These are phyloP conservation scores for Volutella citrinella DNA, from an alignment of 2,329 filamentous ascomycete genomes.

Conservation along the genomic window DNA sequence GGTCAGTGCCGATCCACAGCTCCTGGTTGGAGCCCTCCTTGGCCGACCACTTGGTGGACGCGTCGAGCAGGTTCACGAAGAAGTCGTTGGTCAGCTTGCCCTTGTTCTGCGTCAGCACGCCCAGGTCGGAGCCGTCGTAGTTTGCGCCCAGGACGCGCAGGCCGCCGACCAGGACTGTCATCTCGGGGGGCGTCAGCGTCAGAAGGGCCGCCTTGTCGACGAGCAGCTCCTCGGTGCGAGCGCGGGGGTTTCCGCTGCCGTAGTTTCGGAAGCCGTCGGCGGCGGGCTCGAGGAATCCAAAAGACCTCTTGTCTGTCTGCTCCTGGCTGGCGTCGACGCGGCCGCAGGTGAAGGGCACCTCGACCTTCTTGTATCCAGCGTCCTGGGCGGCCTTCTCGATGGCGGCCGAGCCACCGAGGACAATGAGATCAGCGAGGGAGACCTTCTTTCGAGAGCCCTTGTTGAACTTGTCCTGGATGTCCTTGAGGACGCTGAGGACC, in stretches of 20 bases:
- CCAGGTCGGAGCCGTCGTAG: constrained; percentile 64
- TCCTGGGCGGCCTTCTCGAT: constrained; percentile 66
- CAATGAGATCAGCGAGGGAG: constrained; percentile 75
- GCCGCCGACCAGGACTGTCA: constrained; percentile 70
- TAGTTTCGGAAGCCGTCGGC: constrained; percentile 82
- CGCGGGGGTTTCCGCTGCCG: constrained; percentile 58
- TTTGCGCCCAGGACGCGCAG: constrained; percentile 68
- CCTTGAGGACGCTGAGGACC: constrained; percentile 60
- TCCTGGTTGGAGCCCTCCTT: constrained; percentile 47
- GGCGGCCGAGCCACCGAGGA: constrained; percentile 68
- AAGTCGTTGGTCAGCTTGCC: constrained; percentile 76
- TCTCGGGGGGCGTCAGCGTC: constrained; percentile 66
- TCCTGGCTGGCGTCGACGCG: constrained; percentile 70
- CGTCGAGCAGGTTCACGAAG: constrained; percentile 76
- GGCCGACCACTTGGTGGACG: constrained; percentile 59
- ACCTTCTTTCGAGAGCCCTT: constrained; percentile 61
- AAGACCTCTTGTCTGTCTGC: constrained; percentile 65
- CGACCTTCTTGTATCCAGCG: constrained; percentile 41
- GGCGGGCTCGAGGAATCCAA: constrained; percentile 63
- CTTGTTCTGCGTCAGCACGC: constrained; percentile 65
- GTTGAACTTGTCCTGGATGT: constrained; percentile 67
- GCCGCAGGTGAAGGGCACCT: constrained; percentile 70
- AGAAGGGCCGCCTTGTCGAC: constrained; percentile 71
- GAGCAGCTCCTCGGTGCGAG: constrained; percentile 65
- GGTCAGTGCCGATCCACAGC: constrained; percentile 61